These are phyloP conservation scores for Tolypocladium cylindrosporum DNA, from an alignment of 2,329 filamentous ascomycete genomes.

Conservation along the genomic window DNA sequence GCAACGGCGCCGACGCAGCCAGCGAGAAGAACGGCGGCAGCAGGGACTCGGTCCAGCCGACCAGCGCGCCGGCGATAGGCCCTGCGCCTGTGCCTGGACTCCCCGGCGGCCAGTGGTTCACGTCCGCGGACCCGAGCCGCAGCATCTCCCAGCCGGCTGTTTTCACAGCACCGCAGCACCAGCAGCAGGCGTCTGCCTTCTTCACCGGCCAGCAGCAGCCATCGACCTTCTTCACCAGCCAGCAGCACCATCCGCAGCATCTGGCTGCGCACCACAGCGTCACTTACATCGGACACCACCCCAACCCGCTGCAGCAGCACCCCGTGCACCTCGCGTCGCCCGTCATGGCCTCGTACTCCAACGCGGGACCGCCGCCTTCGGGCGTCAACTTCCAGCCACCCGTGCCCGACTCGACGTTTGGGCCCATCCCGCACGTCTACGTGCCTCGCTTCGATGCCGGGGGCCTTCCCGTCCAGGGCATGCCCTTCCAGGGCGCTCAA, in stretches of 20 bases:
- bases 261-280: constrained; percentile 3
- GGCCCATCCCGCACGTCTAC: constrained; percentile 45
- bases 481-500: constrained; percentile 16
- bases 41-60: constrained; percentile 8
- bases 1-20: constrained; percentile 6
- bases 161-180: neutral
- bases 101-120: constrained; percentile 19
- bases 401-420: constrained; percentile 46
- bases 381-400: constrained; percentile 48
- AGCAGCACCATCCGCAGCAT: neutral
- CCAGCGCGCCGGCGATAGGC: constrained; percentile 16
- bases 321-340: constrained; percentile 10
- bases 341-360: constrained; percentile 31
- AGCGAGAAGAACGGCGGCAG: neutral
- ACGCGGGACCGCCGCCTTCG: constrained; percentile 27
- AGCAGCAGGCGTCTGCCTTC: constrained; percentile 6
- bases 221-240: neutral
- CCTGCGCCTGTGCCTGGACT: constrained; percentile 10
- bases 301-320: constrained; percentile 7
- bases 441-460: constrained; percentile 39
- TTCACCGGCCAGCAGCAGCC: neutral
- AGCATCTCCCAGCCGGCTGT: constrained; percentile 7
- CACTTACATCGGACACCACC: constrained; percentile 16
- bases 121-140: constrained; percentile 22
- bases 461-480: constrained; percentile 3